phyloP scores from a whole-genome alignment of 2,329 filamentous ascomycete genomes.

The Phialophora chinensis region DNA sequence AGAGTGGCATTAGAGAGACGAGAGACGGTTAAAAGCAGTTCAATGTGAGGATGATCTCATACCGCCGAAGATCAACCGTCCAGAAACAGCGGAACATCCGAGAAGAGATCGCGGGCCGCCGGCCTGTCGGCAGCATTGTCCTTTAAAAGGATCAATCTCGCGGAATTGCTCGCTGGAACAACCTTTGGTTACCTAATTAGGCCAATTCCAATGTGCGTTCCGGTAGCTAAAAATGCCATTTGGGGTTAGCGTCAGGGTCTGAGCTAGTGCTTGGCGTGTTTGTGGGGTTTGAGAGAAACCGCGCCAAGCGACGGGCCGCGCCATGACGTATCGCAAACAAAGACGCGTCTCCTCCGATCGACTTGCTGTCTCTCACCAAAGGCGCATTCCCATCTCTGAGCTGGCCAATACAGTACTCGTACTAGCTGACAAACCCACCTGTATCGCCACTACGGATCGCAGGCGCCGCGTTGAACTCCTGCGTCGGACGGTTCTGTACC shows the following conservation, averaged over 20 bases:
- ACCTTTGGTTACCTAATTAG: neutral
- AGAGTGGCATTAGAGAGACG: neutral
- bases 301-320: neutral
- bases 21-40: neutral
- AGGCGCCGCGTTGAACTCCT: conserved; percentile 1
- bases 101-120: conserved; percentile 16
- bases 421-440: neutral
- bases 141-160: neutral
- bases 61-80: conserved; percentile 14
- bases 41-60: conserved; percentile 10
- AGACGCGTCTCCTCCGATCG: neutral
- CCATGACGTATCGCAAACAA: neutral
- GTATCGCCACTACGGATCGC: neutral
- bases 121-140: neutral
- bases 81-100: neutral
- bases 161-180: conserved; percentile 5
- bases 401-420: neutral
- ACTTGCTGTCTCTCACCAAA: neutral
- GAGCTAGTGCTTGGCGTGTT: neutral
- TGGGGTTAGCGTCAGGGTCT: neutral
- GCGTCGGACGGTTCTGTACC: neutral
- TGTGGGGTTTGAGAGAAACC: neutral
- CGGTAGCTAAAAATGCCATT: neutral
- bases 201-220: neutral
- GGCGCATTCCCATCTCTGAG: no score